phyloP scores from a whole-genome alignment of 2,329 filamentous ascomycete genomes.

The Trichoderma simmonsii region DNA sequence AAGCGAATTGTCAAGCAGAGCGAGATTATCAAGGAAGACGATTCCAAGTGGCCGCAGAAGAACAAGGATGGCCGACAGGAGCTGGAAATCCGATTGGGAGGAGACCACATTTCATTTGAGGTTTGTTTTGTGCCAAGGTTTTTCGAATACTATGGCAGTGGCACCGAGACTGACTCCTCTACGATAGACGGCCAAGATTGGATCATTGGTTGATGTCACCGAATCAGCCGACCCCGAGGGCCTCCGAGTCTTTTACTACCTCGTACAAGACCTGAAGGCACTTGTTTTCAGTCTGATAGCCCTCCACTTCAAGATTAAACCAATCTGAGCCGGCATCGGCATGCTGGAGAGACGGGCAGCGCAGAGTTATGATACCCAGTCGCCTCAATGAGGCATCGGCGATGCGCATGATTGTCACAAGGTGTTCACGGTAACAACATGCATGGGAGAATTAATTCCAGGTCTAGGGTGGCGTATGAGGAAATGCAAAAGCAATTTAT shows the following conservation, averaged over 20 bases:
- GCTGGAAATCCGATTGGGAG: conserved; percentile 88
- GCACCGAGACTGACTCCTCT: conserved; percentile 2
- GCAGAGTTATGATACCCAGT: conserved; percentile 17
- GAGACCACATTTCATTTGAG: conserved; percentile 97
- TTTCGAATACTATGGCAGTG: not conserved
- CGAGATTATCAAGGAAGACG: conserved; percentile 97
- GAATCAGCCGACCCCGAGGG: conserved; percentile 96
- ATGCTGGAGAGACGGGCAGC: not conserved
- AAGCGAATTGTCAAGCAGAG: conserved; percentile 96
- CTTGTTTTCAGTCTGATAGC: conserved; percentile 95
- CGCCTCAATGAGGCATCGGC: not conserved
- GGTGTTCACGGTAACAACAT: not conserved
- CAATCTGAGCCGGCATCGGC: conserved; percentile 52
- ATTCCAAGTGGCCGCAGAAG: conserved; percentile 97
- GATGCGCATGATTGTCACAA: not conserved
- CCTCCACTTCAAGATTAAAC: conserved; percentile 95
- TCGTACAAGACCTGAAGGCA: conserved; percentile 95
- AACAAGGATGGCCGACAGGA: conserved; percentile 98
- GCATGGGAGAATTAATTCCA: not conserved
- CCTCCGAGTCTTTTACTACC: conserved; percentile 95
- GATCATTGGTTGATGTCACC: conserved; percentile 92
- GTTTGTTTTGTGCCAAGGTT: conserved; percentile 44
- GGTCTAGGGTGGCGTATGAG: conserved; percentile 1
- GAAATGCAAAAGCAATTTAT: not conserved
- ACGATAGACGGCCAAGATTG: conserved; percentile 92